Evolutionary conservation across 2,329 filamentous ascomycete genomes (phyloP).

Genomic region (Akanthomyces muscarius): DNA sequence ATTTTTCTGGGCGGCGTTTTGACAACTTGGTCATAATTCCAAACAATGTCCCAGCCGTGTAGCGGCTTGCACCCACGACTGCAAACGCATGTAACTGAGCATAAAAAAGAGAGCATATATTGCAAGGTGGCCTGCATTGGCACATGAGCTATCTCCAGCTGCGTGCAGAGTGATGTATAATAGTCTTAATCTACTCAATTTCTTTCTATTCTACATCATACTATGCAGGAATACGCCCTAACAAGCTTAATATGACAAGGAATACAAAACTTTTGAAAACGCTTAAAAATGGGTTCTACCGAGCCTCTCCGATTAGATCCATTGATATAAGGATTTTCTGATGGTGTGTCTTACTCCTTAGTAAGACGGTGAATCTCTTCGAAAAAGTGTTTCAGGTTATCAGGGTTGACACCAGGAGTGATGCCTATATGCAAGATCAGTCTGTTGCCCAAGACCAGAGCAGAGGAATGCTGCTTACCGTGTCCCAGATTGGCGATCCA

Average conservation of each 20-base stretch:
- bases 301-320: not conserved
- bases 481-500: slow-evolving; percentile 98
- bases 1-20: not conserved
- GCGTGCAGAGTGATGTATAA: not conserved
- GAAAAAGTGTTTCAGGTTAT: slow-evolving; percentile 90
- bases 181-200: not conserved
- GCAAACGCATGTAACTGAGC: not conserved
- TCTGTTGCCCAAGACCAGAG: not conserved
- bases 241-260: not conserved
- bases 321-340: not conserved
- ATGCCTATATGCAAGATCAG: slow-evolving; percentile 56
- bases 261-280: not conserved
- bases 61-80: not conserved
- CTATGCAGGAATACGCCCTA: not conserved
- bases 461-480: slow-evolving; percentile 51
- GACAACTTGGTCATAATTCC: not conserved
- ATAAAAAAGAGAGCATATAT: not conserved
- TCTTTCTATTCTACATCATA: not conserved
- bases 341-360: slow-evolving; percentile 30
- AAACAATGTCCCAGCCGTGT: not conserved
- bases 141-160: not conserved
- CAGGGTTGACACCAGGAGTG: slow-evolving; percentile 90
- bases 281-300: not conserved
- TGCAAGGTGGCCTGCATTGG: not conserved
- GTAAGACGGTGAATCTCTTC: slow-evolving; percentile 78